These are phyloP conservation scores for Suillus weaverae DNA, from an alignment of 768 basidiomycete genomes.

Conservation along the genomic window DNA sequence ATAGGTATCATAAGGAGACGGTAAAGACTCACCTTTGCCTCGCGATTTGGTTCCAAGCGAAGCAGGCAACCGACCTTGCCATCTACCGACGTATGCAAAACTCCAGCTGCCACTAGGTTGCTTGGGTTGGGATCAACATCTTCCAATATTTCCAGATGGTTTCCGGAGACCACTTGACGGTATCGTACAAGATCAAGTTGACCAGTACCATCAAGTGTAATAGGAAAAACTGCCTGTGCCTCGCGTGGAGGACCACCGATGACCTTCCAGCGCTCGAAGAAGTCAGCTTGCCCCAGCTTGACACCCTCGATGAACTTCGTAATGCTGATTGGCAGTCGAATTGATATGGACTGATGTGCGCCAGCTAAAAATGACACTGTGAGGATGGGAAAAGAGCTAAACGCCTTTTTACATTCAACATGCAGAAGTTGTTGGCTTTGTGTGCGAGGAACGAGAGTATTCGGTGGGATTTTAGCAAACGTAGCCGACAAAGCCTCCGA, in stretches of 20 bases:
- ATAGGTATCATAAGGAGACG: conserved; percentile 1
- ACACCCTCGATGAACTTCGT: conserved; percentile 96
- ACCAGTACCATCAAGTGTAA: conserved; percentile 62
- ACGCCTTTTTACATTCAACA: conserved; percentile 91
- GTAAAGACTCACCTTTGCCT: conserved; percentile 74
- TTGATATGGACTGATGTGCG: conserved; percentile 80
- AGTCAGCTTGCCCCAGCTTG: conserved; percentile 76
- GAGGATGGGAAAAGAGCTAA: conserved; percentile 73
- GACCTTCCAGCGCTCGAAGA: conserved; percentile 98
- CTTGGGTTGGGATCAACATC: conserved; percentile 93
- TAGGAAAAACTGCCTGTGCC: conserved; percentile 84
- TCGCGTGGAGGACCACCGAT: conserved; percentile 96
- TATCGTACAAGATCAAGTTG: conserved; percentile 76
- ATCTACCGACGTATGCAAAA: conserved; percentile 85
- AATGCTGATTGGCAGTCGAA: conserved; percentile 83
- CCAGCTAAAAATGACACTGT: conserved; percentile 91
- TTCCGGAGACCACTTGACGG: conserved; percentile 74
- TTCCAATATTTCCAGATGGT: conserved; percentile 72
- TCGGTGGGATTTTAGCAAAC: conserved; percentile 90
- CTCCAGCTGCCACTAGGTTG: conserved; percentile 94
- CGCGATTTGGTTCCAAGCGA: conserved; percentile 90
- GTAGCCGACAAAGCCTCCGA: conserved; percentile 75
- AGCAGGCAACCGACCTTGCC: conserved; percentile 96
- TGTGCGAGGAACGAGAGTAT: conserved; percentile 73
- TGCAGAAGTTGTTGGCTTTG: conserved; percentile 94